Evolutionary conservation across 192 early-diverging fungal genomes (phyloP), one percentile per base, ranked within the genome.

Genomic region (Rhizoclosmatium sp.): DNA sequence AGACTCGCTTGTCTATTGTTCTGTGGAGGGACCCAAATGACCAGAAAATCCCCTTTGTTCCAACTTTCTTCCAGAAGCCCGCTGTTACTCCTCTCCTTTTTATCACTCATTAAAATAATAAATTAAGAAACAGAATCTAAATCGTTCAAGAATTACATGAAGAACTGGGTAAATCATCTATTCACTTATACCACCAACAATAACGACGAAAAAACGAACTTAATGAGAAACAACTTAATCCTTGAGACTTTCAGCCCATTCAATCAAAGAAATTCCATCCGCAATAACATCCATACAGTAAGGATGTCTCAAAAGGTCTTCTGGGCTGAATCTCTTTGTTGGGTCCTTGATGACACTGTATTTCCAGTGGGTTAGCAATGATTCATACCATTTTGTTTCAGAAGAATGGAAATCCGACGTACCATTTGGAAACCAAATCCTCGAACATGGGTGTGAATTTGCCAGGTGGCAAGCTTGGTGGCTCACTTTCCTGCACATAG

Each of bases 401-500:
- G 44, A 75, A 46, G 2, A 60, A 47, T 19, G 44, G 42, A 41
- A 62, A 21, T 2, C 1, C n/a, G 42, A 19, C 40, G 19, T 47
- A 76, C 75, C 83, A 94, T 71, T 89, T 80, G 47, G 84, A 84
- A 49, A 97, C 85, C 78, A 99, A 91, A 51, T 93, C 92, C 65
- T 92, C 91, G 69, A 99, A 89, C 44, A 91, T 90, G 5, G 79
- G 78, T 12, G 94, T 90, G 80, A 85, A 81, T 85, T 88, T 75
- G 10, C 92, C 91, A n/a, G 88, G 79, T 47, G 89, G 87, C 65
- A 96, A 85, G 58, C 87, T 83, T 14, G 96, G 97, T 19, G 93
- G 91, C 1, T 95, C 94, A 79, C 95, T 92, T 70, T 95, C 93
- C 2, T 94, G 93, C 73, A 99, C 98, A 78, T 93, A 95, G 76